A percentile compares a stretch with the other conserved stretches of the same genome.
phyloP scores from a whole-genome alignment of 2,329 filamentous ascomycete species.

The Capronia americana region DNA sequence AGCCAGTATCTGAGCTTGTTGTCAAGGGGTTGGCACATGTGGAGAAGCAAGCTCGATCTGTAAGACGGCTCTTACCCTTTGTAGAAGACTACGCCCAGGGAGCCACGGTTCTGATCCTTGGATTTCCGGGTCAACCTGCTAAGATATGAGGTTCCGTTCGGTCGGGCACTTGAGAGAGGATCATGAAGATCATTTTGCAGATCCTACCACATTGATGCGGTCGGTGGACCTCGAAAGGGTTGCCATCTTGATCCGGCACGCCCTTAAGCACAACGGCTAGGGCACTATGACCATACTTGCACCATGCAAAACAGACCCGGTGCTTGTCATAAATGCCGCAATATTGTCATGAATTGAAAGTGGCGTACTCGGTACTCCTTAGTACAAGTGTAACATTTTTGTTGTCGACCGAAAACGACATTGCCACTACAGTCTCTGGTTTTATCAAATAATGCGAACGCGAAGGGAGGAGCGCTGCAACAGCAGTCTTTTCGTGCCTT shows the following conservation, averaged over 20 bases:
- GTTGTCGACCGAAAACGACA: neutral
- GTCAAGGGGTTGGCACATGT: neutral
- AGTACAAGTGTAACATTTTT: too few relatives aligned
- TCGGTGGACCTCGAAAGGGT: conserved; percentile 4
- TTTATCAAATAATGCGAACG: neutral
- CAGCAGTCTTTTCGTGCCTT: neutral
- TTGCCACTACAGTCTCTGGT: neutral
- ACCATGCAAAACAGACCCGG: neutral
- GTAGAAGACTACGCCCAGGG: neutral
- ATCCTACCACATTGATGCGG: conserved; percentile 12
- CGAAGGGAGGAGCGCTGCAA: neutral
- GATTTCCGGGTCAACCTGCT: neutral
- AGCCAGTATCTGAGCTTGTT: neutral
- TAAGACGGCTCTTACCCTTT: neutral
- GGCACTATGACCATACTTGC: neutral
- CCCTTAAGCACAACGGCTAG: neutral
- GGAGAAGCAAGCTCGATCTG: conserved; percentile 1
- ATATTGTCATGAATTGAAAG: neutral
- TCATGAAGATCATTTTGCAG: conserved; percentile 19
- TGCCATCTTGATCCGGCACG: neutral
- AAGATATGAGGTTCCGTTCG: conserved; percentile 7
- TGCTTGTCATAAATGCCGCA: neutral
- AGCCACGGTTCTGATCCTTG: neutral
- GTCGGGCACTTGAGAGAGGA: conserved; percentile 9
- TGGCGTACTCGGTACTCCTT: neutral